Evolutionary conservation across 2,329 filamentous ascomycete species (phyloP), one percentile per base, ranked within the genome.

Genomic region (Dryadomyces quercivorus): DNA sequence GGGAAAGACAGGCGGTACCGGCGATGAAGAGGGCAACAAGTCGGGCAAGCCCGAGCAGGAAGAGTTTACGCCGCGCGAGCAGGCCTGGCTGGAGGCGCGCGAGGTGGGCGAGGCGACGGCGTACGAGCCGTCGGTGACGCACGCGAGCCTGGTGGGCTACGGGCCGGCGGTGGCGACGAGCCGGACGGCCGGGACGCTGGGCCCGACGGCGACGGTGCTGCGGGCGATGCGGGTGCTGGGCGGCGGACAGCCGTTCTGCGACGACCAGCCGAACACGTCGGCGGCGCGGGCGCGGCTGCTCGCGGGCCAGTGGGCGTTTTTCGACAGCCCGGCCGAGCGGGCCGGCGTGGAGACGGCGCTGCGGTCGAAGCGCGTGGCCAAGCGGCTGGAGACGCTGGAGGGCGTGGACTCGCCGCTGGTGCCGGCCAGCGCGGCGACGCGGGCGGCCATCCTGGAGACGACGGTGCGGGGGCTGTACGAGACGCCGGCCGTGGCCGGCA

Each of bases 211-310:
- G 59, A 61, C 65, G 18, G 69, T 64, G 9, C 47, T 72, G 50
- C 66, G 67, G 16, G 63, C 65, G 58, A 69, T 72, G 63, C 66
- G 70, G 16, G 58, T 72, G 45, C 61, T 74, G 48, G 69, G 66
- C 12, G 67, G 70, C 54, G 71, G 67, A 5, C 55, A 60, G 47
- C 52, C 65, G 0, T 72, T 66, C 63, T 61, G 66, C 54, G 40
- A 60, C 36, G 54, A 63, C 52, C 45, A 52, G 10, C 46, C 56
- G 13, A 38, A 59, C 31, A 51, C 63, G 15, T 52, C 58, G 34
- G 65, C 65, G 10, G 61, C 65, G 40, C 56, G 55, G 40, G 63
- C 63, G 50, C 44, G 59, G n/a, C 57, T 56, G 54, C 58, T 47
- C 20, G 18, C 53, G 9, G 52, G 56, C 45, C 56, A 61, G 56